Evolutionary conservation across 2,329 filamentous ascomycete species (phyloP), one percentile per base, ranked within the genome.

Genomic region (Colletotrichum higginsianum): DNA sequence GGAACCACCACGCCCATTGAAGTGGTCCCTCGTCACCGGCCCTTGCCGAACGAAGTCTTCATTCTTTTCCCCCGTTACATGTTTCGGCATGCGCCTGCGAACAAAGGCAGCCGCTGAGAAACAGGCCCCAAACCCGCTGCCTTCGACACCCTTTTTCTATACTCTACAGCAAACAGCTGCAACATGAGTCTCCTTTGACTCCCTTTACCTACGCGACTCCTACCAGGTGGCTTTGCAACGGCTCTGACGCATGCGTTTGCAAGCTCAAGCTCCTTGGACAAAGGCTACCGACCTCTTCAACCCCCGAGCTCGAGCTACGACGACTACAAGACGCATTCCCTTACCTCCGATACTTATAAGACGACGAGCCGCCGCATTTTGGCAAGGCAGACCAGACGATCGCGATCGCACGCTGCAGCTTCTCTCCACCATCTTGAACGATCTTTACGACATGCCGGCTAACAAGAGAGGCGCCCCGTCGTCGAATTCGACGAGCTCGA

Each of bases 401-500:
- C 40, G 44, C 50, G 44, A 62, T 50, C 30, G 38, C 23, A 62
- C 30, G 26, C 23, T 47, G 18, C 23, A 66, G 55, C 16, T 66
- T 23, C 42, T 71, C 23, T 35, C 21, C 35, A 42, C 26, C 15
- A 40, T 71, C 52, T 26, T 57, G 38, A 62, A 57, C 52, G 35
- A 35, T 23, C 61, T 57, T 26, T 38, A 60, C 52, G 56, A 61
- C 50, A 74, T 74, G 72, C 65, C 72, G 12, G 72, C 65, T 38
- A 65, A 66, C 21, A 74, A 73, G 44, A 68, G 64, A 50, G 53
- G 35, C 47, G 68, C 68, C 21, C 46, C 69, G n/a, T 49, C 66
- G 44, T 52, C 57, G 40, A 58, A 42, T 55, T 23, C 23, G 18
- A 21, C 58, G 58, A 62, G 44, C 18, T 75, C 79, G 21, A 87